A percentile compares a stretch with the other conserved stretches of the same genome.
phyloP scores from a whole-genome alignment of 371 early-diverging fungal species.

The Batkoa obscura region DNA sequence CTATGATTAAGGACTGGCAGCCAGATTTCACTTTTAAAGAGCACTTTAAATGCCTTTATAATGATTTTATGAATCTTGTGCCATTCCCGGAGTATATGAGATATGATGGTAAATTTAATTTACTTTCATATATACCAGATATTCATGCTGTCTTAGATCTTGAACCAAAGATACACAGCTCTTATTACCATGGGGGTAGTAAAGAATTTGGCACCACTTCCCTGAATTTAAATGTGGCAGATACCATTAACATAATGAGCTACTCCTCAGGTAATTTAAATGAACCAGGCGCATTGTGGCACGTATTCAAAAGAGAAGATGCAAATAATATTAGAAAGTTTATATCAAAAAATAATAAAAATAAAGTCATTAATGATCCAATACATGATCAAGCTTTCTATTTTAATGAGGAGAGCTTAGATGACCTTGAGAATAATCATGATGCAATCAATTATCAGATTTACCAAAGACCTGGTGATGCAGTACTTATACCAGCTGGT shows the following conservation, averaged over 20 bases:
- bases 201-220: slow-evolving; percentile 31
- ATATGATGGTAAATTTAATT: slow-evolving; percentile 29
- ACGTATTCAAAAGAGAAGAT: slow-evolving; percentile 31
- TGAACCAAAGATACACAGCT: slow-evolving; percentile 56
- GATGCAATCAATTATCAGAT: slow-evolving; percentile 28
- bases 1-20: slow-evolving; percentile 40
- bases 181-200: slow-evolving; percentile 17
- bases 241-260: slow-evolving; percentile 54
- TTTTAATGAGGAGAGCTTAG: slow-evolving; percentile 21
- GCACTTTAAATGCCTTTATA: slow-evolving; percentile 24
- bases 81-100: slow-evolving; percentile 38
- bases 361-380: too few relatives aligned
- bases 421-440: slow-evolving; percentile 14
- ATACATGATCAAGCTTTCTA: slow-evolving; percentile 40
- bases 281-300: slow-evolving; percentile 36
- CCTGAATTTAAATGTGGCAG: slow-evolving; percentile 50
- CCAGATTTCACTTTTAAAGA: slow-evolving; percentile 26
- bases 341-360: slow-evolving; percentile 3
- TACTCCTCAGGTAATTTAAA: background rate
- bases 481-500: slow-evolving; percentile 58
- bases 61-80: slow-evolving; percentile 27
- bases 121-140: slow-evolving; percentile 32
- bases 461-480: slow-evolving; percentile 40
- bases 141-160: slow-evolving; percentile 33
- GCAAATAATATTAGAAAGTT: slow-evolving; percentile 16